Conservation (phyloP, 2,329 filamentous ascomycete genomes). For the Pochonia chlamydosporia region DNA sequence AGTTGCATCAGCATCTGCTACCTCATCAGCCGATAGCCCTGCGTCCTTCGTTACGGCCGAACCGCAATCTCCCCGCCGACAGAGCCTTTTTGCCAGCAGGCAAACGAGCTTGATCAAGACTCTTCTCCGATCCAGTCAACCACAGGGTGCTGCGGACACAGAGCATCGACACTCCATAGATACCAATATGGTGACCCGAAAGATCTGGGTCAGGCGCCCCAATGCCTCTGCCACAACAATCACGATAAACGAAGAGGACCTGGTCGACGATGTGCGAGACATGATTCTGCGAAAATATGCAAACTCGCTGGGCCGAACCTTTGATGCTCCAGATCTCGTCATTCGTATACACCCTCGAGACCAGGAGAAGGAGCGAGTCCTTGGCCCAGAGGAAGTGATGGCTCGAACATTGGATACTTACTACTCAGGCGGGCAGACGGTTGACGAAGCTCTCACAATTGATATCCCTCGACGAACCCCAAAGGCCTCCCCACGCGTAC, state of each 20-base stretch:
- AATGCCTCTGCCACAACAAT: slow-evolving; percentile 83
- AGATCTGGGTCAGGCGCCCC: slow-evolving; percentile 92
- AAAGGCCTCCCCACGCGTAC: slow-evolving; percentile 66
- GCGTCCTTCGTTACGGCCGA: slow-evolving; percentile 15
- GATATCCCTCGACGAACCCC: slow-evolving; percentile 80
- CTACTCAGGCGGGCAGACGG: slow-evolving; percentile 79
- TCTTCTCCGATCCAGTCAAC: slow-evolving; percentile 19
- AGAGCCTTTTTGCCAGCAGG: slow-evolving; percentile 32
- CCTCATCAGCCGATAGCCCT: slow-evolving; percentile 5
- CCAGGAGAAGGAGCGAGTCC: slow-evolving; percentile 55
- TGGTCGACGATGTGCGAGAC: slow-evolving; percentile 92
- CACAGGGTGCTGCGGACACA: slow-evolving; percentile 13
- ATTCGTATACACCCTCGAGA: slow-evolving; percentile 73
- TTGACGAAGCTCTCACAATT: slow-evolving; percentile 87
- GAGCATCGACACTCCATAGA: slow-evolving; percentile 28
- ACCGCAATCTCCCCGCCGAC: slow-evolving; percentile 17
- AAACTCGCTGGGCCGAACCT: slow-evolving; percentile 83
- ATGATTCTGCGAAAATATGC: slow-evolving; percentile 89
- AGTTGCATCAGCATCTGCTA: slow-evolving; percentile 19
- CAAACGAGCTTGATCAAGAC: slow-evolving; percentile 27
- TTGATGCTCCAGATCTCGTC: slow-evolving; percentile 84
- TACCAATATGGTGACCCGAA: slow-evolving; percentile 59
- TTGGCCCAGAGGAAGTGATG: slow-evolving; percentile 85
- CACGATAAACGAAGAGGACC: slow-evolving; percentile 75
- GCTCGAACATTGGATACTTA: slow-evolving; percentile 70